These are phyloP conservation scores for Punctularia strigosozonata DNA, from an alignment of 768 basidiomycete species.

Conservation along the genomic window DNA sequence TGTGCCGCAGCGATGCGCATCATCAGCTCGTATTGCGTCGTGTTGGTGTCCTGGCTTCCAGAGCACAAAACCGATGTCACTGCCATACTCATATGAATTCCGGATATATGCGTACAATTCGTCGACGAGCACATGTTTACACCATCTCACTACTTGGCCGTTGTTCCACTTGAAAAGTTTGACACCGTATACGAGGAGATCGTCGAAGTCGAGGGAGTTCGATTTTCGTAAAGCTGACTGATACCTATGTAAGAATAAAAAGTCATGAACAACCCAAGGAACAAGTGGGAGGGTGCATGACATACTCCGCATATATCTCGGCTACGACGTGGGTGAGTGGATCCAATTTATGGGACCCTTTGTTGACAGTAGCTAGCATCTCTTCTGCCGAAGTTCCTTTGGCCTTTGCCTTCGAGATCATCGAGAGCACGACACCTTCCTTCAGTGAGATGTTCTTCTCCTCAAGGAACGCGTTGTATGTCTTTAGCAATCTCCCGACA, in stretches of 20 bases:
- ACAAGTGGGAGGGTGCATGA: too few species aligned
- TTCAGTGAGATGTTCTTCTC: constrained; percentile 39
- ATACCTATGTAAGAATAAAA: too few species aligned
- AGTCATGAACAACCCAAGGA: too few species aligned
- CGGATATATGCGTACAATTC: constrained; percentile 50
- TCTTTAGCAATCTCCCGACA: constrained; percentile 44
- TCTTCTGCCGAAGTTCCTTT: too few species aligned
- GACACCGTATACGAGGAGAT: constrained; percentile 64
- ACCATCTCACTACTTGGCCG: constrained; percentile 40
- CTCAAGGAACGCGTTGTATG: constrained; percentile 34
- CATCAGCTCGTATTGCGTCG: constrained; percentile 74
- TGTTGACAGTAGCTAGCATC: too few species aligned
- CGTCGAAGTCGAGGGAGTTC: constrained; percentile 83
- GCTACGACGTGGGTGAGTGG: constrained; percentile 30
- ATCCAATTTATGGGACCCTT: constrained; percentile 6
- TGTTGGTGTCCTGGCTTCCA: constrained; percentile 67
- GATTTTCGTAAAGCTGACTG: constrained; percentile 59
- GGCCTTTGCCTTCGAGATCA: constrained; percentile 63
- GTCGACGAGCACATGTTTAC: constrained; percentile 64
- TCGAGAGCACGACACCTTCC: constrained; percentile 38
- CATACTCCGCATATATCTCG: constrained; percentile 47
- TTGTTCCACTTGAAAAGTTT: constrained; percentile 45
- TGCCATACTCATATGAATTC: background rate
- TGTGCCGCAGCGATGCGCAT: constrained; percentile 40
- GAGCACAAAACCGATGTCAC: background rate